phyloP scores from a whole-genome alignment of 1,284 basidiomycete genomes.

The Neonothopanus nambi region DNA sequence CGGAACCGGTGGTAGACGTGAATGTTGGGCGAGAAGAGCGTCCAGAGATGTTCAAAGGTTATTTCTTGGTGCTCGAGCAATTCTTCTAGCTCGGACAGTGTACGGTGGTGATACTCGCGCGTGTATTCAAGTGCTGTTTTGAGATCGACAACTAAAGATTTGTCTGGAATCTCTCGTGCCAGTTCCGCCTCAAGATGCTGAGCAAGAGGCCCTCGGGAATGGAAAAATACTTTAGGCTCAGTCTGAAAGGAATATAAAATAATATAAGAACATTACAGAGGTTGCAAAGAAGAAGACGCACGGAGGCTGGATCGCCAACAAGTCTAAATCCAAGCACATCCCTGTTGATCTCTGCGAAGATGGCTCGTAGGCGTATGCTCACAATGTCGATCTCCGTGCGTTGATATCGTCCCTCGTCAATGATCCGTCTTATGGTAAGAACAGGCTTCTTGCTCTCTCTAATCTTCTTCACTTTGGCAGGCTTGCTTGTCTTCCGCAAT shows the following conservation, averaged over 20 bases:
- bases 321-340: conserved; percentile 19
- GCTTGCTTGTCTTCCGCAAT: conserved; percentile 25
- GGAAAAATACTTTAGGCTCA: conserved; percentile 14
- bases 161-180: conserved; percentile 11
- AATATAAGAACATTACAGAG: too few species aligned
- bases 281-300: background rate
- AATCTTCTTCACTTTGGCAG: conserved; percentile 9
- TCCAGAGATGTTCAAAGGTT: conserved; percentile 29
- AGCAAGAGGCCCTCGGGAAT: conserved; percentile 10
- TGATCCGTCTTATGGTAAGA: conserved; percentile 23
- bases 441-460: conserved; percentile 24
- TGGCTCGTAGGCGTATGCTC: conserved; percentile 20
- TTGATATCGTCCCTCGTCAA: conserved; percentile 20
- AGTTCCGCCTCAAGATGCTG: conserved; percentile 17
- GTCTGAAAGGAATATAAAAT: conserved; percentile 9
- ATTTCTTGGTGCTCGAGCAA: conserved; percentile 21
- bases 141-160: conserved; percentile 21
- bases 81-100: conserved; percentile 14
- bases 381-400: conserved; percentile 24
- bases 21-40: conserved; percentile 27
- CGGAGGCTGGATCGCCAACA: conserved; percentile 7
- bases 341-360: conserved; percentile 22
- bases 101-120: conserved; percentile 18
- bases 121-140: conserved; percentile 20
- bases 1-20: conserved; percentile 24